Base-by-base conservation (phyloP, 208 protist genomes). In the Strigomonas galati region DNA sequence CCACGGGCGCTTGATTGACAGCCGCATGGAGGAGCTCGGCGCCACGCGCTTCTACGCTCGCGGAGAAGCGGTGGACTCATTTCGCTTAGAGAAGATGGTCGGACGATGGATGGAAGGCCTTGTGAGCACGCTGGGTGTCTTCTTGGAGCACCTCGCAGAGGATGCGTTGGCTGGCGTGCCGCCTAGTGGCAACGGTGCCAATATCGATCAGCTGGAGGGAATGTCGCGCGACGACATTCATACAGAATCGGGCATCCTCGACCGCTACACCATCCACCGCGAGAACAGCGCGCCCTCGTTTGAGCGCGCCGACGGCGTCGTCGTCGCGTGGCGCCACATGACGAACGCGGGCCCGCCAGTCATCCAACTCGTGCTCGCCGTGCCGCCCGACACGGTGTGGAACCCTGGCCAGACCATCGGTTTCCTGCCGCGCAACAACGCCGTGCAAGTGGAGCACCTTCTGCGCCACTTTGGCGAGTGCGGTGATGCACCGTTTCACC, bases 21-120 rank as follows among this genome's bases (percentile, higher is more conserved):
- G 71, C 2, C 76, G 78, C 1, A 35, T 93, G 30, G 65, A 76
- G 59, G 79, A 87, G 64, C 78, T 92, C 1, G 80, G 84, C 52
- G 84, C 63, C 31, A 75, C 72, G 15, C 79, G 78, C n/a, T 84
- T 86, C 49, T 80, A 76, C 62, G 62, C 65, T 0, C 73, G 74
- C 17, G 87, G 80, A 3, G 84, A 91, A 51, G 84, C 75, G 26
- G 74, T 85, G 44, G 87, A 87, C 28, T 81, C 77, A 10, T 67
- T 71, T 40, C 59, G 79, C 1, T 32, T 86, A 26, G 70, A 89
- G 57, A 57, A 59, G 32, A 69, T 44, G 4, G 81, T 89, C 15
- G 82, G 89, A 32, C 67, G 53, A 28, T 93, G 81, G 81, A 76
- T 69, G 24, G 48, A n/a, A 15, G 71, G 85, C 19, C 48, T 89